Evolutionary conservation across 169 alveolate genomes (phyloP).

Genomic region (Plasmodium yoelii): DNA sequence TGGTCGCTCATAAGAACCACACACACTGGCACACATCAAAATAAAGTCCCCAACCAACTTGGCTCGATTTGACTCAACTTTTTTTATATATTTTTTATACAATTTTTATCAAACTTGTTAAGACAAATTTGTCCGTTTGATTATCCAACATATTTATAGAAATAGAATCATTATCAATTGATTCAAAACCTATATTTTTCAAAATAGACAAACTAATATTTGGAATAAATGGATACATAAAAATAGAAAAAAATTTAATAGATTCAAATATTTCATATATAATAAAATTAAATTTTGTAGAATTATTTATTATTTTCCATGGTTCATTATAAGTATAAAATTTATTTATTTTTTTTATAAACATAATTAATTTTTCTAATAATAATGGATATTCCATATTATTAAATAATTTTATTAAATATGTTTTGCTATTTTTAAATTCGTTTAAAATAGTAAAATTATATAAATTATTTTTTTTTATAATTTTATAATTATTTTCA

Average conservation of each 20-base stretch:
- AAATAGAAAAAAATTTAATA: constrained; percentile 57
- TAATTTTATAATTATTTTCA: constrained; percentile 27
- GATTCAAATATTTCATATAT: constrained; percentile 58
- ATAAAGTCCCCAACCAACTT: no score
- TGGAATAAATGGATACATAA: constrained; percentile 59
- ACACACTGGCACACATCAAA: no score
- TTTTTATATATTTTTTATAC: constrained; percentile 12
- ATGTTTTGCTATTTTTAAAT: not conserved
- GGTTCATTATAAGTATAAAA: constrained; percentile 42
- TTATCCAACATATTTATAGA: constrained; percentile 25
- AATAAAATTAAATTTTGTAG: constrained; percentile 17
- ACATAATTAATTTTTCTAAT: constrained; percentile 33
- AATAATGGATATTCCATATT: constrained; percentile 41
- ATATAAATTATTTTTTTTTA: not conserved
- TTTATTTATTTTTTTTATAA: constrained; percentile 49
- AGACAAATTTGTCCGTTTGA: constrained; percentile 8
- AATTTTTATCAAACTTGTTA: constrained; percentile 10
- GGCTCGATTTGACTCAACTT: no score
- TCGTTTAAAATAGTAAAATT: constrained; percentile 23
- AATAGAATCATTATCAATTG: not conserved
- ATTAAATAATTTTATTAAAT: constrained; percentile 9
- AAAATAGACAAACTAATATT: constrained; percentile 20
- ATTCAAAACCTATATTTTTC: constrained; percentile 39
- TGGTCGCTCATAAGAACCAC: no score
- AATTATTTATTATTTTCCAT: constrained; percentile 29